A percentile compares a stretch with the other conserved stretches of the same genome.
Conservation (phyloP, 2,329 filamentous ascomycete species). For the Calonectria pauciramosa region DNA sequence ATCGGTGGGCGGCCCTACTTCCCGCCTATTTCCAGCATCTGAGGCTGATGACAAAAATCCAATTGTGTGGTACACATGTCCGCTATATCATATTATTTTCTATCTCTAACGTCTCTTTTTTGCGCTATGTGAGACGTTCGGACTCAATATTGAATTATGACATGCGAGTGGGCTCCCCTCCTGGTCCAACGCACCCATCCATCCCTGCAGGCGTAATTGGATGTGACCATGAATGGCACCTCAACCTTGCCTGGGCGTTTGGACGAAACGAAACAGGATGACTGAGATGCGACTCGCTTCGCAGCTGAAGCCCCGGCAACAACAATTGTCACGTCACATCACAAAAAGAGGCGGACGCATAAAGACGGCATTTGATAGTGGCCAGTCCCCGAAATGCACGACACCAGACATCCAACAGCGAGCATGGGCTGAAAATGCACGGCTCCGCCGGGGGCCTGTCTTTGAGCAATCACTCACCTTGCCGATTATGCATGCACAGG, state of each 20-base stretch:
- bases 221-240: slow-evolving; percentile 5
- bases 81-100: background rate
- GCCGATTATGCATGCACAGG: slow-evolving; percentile 20
- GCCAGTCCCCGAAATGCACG: background rate
- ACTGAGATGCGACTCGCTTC: slow-evolving; percentile 13
- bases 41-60: background rate
- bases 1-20: background rate
- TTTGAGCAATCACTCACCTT: slow-evolving; percentile 7
- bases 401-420: background rate
- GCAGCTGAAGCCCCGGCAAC: slow-evolving; percentile 8
- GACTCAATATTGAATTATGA: slow-evolving; percentile 13
- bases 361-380: background rate
- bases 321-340: background rate
- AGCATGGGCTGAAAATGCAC: background rate
- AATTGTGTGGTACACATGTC: background rate
- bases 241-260: background rate
- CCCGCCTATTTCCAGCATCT: background rate
- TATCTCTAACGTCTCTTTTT: background rate
- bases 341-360: background rate
- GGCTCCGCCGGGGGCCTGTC: background rate
- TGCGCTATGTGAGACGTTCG: background rate
- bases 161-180: background rate
- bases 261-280: slow-evolving; percentile 43
- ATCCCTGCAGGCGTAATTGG: slow-evolving; percentile 9
- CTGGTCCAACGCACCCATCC: background rate